These are phyloP conservation scores for Taxillus chinensis DNA, from an alignment of 164 flowering plant genomes.

Conservation along the genomic window DNA sequence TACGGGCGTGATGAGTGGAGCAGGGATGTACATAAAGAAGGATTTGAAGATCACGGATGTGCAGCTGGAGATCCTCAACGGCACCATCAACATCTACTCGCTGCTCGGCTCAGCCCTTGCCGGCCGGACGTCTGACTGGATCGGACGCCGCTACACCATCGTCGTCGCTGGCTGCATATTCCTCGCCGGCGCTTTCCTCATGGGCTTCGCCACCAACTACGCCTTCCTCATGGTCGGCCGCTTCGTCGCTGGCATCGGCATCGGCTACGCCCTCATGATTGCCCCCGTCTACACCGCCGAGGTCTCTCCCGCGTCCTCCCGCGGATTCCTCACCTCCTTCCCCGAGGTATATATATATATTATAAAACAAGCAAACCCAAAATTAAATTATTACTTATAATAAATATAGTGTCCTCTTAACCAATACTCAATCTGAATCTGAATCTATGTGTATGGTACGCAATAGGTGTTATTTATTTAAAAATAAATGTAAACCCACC, in stretches of 20 bases:
- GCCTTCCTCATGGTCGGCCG: slow-evolving; percentile 21
- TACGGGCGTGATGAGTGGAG: slow-evolving; percentile 22
- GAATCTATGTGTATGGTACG: too few relatives aligned
- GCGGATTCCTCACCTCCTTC: slow-evolving; percentile 20
- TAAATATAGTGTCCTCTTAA: too few relatives aligned
- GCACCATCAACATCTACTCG: slow-evolving; percentile 16
- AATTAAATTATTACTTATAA: too few relatives aligned
- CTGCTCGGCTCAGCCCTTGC: slow-evolving; percentile 19
- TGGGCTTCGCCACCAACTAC: slow-evolving; percentile 24
- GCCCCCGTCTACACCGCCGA: slow-evolving; percentile 25
- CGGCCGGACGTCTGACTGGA: slow-evolving; percentile 25
- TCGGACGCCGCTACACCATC: slow-evolving; percentile 24
- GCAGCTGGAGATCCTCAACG: slow-evolving; percentile 15
- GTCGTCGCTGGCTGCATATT: slow-evolving; percentile 21
- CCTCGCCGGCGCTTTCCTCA: slow-evolving; percentile 20
- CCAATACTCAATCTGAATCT: too few relatives aligned
- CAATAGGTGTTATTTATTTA: too few relatives aligned
- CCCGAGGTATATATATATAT: slow-evolving; percentile 7
- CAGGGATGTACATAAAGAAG: slow-evolving; percentile 9
- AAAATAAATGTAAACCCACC: too few relatives aligned
- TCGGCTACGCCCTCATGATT: slow-evolving; percentile 20
- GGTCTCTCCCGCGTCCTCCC: slow-evolving; percentile 21
- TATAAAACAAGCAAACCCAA: too few relatives aligned
- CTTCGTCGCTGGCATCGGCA: slow-evolving; percentile 16
- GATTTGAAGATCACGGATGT: slow-evolving; percentile 11